phyloP scores from a whole-genome alignment of 345 rosid species.

The Syzygium aqueum region DNA sequence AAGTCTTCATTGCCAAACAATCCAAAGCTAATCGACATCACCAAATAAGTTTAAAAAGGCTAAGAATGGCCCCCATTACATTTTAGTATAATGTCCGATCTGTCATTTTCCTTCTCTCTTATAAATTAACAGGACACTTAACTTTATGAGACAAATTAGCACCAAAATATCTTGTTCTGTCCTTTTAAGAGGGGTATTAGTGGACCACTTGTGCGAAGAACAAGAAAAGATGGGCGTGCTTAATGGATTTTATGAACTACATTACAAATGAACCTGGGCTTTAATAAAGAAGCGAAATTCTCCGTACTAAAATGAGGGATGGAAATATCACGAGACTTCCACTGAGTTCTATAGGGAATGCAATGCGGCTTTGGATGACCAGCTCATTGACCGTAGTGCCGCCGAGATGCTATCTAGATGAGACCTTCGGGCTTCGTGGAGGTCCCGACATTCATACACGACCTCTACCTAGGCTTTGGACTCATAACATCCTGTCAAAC shows the following conservation, averaged over 20 bases:
- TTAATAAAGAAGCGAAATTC: neutral
- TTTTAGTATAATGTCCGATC: neutral
- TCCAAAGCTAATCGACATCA: no score
- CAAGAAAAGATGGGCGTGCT: neutral
- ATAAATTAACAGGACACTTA: neutral
- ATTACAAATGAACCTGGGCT: neutral
- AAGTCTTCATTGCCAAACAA: no score
- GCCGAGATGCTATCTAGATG: neutral
- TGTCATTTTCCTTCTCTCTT: neutral
- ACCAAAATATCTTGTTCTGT: no score
- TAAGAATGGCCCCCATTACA: neutral
- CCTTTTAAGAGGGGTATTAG: no score
- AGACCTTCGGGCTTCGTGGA: neutral
- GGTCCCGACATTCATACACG: neutral
- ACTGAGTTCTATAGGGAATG: neutral
- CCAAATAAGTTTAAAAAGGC: neutral
- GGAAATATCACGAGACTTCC: neutral
- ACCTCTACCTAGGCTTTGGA: neutral
- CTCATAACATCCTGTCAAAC: rapidly evolving
- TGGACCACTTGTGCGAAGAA: neutral
- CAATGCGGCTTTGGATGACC: neutral
- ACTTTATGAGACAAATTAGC: neutral
- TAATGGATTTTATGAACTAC: neutral
- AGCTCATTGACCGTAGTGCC: rapidly evolving
- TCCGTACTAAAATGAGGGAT: neutral